These are phyloP conservation scores for Liquidambar formosana DNA, from an alignment of 164 flowering plant genomes.

Conservation along the genomic window DNA sequence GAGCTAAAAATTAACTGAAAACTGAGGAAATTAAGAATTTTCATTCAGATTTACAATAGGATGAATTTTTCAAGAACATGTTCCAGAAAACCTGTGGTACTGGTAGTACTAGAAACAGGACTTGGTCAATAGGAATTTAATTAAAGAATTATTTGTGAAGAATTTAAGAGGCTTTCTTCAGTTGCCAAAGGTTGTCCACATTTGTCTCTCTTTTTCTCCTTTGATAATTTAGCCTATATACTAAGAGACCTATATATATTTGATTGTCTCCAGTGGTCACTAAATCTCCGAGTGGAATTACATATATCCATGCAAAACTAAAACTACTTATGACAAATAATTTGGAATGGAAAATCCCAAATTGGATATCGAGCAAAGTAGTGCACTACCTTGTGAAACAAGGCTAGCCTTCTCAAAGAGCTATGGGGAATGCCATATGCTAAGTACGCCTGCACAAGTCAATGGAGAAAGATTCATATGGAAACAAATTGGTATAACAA, in stretches of 20 bases:
- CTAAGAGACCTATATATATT: too few relatives aligned
- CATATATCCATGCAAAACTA: too few relatives aligned
- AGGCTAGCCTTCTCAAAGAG: conserved; percentile 73
- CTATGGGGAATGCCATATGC: conserved; percentile 78
- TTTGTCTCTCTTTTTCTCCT: background rate
- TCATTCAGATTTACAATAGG: background rate
- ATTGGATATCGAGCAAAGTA: conserved; percentile 7
- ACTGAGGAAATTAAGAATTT: background rate
- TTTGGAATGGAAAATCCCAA: background rate
- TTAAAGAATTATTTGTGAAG: background rate
- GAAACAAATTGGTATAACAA: conserved; percentile 5
- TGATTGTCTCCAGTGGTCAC: too few relatives aligned
- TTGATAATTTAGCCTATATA: background rate
- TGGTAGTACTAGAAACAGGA: background rate
- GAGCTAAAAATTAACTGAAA: background rate
- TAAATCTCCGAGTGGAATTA: too few relatives aligned
- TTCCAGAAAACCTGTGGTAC: background rate
- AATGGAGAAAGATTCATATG: conserved; percentile 10
- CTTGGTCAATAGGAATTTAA: background rate
- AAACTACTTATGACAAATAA: too few relatives aligned
- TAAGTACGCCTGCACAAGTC: conserved; percentile 65
- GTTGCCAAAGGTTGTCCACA: background rate
- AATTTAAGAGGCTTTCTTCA: background rate
- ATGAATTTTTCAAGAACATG: background rate
- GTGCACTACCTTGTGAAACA: conserved; percentile 84